Evolutionary conservation across 2,329 filamentous ascomycete species (phyloP), one percentile per base, ranked within the genome.

Genomic region (Fusarium coffeatum): DNA sequence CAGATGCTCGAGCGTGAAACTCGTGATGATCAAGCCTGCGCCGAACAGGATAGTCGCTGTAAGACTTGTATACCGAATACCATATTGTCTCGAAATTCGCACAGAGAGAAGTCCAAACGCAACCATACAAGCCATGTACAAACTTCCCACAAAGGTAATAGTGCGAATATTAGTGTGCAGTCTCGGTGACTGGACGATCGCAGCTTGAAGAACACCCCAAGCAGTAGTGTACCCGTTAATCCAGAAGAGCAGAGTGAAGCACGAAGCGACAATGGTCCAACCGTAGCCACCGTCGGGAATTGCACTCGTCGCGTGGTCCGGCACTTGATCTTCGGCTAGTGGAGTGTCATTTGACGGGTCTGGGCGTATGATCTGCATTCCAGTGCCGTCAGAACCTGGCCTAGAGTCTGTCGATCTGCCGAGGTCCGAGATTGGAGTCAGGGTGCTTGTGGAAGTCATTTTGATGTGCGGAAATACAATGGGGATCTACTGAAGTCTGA

Each of bases 211-310:
- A 2, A 66, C 43, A 4, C 64, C 64, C 64, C 64, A 66, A 0
- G 62, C 37, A 1, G 34, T 48, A 0, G 62, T 50, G 7, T 53
- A 66, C 0, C 30, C 43, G 1, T 66, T 61, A 13, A 66, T 61
- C 64, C 62, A 66, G 3, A 66, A 66, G 0, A 55, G 3, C 0
- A 55, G 23, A 40, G 18, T n/a, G 2, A 61, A 66, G 5, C 62
- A 66, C 0, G 32, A 42, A 1, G 34, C 37, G 8, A 66, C 45
- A 16, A 66, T 50, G 2, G 48, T 55, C 62, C 64, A 66, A 5
- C 64, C 64, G 6, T 66, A 66, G 1, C 55, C 64, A 1, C 62
- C 64, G 27, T 66, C 55, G 0, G 62, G 62, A 34, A 64, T 58
- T 4, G 40, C 59, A 6, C 20, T 58, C 2, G 30, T 64, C 3